Base-by-base conservation (phyloP, 1,139 yeast genomes). In the Yamadazyma buinensis region DNA sequence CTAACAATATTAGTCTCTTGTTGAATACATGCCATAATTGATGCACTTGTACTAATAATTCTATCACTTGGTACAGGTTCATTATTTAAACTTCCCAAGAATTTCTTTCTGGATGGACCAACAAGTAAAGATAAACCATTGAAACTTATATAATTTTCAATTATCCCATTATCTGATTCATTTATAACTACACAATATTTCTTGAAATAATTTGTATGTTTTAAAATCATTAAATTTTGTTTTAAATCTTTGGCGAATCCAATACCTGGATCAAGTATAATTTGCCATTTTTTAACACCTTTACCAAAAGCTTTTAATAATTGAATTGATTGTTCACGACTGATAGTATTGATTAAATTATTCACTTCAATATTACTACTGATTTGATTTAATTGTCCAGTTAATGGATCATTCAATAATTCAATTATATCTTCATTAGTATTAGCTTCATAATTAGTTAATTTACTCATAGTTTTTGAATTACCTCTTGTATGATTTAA, bases 231-330 rank as follows among this genome's bases (percentile, higher is more conserved):
- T 29, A 90, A 48, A 54, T 90, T 92, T 50, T 90, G 96, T 8
- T 57, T 47, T 29, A 72, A 50, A 35, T 70, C 72, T 55, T 92
- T 92, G 15, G 97, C 97, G 61, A 92, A 92, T 2, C 98, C 98
- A 34, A 92, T 61, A 1, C 98, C 98, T 0, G 99, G 98, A 56
- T 92, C 99, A 10, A 88, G 54, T 13, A 94, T 79, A 2, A 92
- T 64, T 58, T 92, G 97, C 96, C 97, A 92, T 55, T 94, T 78
- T 38, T 70, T 69, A 1, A 92, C 77, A 1, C 96, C 96, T 0
- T 61, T 61, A 0, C 49, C 52, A 32, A 75, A 61, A 8, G 96
- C 95, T 35, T 64, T 69, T 1, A 58, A 47, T 25, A 86, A 68
- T 38, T 79, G 77, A 1, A 51, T 47, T 10, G 79, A 65, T 30